A percentile compares a stretch with the other conserved stretches of the same genome.
Evolutionary conservation across 2,329 filamentous ascomycete genomes (phyloP).

Genomic region (Aspergillus neoniger): DNA sequence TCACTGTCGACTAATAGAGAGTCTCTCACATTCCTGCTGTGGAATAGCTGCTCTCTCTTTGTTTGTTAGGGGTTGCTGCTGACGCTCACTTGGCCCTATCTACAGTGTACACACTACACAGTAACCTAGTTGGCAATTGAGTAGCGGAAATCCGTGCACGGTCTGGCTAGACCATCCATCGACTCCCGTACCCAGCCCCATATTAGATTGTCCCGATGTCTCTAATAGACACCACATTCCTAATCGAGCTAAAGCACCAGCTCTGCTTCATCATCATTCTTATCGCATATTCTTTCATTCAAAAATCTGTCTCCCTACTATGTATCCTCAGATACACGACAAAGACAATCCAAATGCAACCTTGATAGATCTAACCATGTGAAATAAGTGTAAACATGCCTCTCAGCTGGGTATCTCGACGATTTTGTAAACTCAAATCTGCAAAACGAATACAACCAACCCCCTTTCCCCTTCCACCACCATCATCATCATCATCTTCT

Average conservation of each 20-base stretch:
- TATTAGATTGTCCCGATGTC: background rate
- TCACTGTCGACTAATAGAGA: too few relatives aligned
- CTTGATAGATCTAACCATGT: background rate
- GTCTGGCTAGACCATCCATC: too few relatives aligned
- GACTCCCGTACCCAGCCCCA: background rate
- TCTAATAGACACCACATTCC: background rate
- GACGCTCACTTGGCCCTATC: background rate
- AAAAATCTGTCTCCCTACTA: background rate
- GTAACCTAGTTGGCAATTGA: too few relatives aligned
- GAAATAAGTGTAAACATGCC: conserved; percentile 5
- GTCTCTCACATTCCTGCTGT: too few relatives aligned
- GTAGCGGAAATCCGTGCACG: too few relatives aligned
- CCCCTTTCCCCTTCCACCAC: background rate
- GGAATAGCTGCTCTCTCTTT: background rate
- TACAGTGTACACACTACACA: background rate
- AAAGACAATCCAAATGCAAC: background rate
- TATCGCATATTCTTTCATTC: background rate
- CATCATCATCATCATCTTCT: too few relatives aligned
- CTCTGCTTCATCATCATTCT: background rate
- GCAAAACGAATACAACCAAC: conserved; percentile 4
- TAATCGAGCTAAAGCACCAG: background rate
- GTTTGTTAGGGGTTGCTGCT: background rate
- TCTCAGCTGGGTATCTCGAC: conserved; percentile 14
- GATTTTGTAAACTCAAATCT: conserved; percentile 13
- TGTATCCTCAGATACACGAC: background rate